These are phyloP conservation scores for Cercospora zeina DNA, from an alignment of 2,329 filamentous ascomycete species.

Conservation along the genomic window DNA sequence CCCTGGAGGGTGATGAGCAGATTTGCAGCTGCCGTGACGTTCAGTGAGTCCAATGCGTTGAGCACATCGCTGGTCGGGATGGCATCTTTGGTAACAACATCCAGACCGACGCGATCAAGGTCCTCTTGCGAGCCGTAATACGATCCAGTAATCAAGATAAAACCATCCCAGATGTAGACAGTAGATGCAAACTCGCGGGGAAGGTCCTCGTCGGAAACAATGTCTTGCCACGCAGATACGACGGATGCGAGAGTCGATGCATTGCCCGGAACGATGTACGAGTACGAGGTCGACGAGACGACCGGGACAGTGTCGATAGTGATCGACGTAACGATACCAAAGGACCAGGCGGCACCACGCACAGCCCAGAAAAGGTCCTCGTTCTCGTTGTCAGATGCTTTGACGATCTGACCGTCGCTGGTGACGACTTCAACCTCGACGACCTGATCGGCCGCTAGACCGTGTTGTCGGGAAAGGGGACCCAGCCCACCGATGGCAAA, in stretches of 20 bases:
- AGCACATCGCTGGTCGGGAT: slow-evolving; percentile 14
- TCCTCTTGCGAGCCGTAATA: slow-evolving; percentile 25
- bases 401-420: slow-evolving; percentile 43
- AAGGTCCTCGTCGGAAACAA: slow-evolving; percentile 24
- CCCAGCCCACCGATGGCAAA: slow-evolving; percentile 27
- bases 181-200: slow-evolving; percentile 24
- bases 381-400: slow-evolving; percentile 39
- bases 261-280: slow-evolving; percentile 25
- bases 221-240: slow-evolving; percentile 23
- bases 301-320: slow-evolving; percentile 29
- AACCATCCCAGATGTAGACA: slow-evolving; percentile 25
- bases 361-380: slow-evolving; percentile 35
- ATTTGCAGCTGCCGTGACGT: slow-evolving; percentile 20
- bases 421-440: slow-evolving; percentile 44
- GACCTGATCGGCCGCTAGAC: slow-evolving; percentile 55
- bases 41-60: slow-evolving; percentile 21
- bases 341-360: slow-evolving; percentile 31
- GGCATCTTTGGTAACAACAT: slow-evolving; percentile 6
- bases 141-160: slow-evolving; percentile 23
- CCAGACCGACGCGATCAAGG: slow-evolving; percentile 21
- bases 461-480: slow-evolving; percentile 55
- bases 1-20: slow-evolving; percentile 12
- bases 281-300: slow-evolving; percentile 23
- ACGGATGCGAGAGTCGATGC: slow-evolving; percentile 11
- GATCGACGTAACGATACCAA: slow-evolving; percentile 34